Conservation (phyloP, 2,329 filamentous ascomycete genomes). For the Paraconiothyrium brasiliense region DNA sequence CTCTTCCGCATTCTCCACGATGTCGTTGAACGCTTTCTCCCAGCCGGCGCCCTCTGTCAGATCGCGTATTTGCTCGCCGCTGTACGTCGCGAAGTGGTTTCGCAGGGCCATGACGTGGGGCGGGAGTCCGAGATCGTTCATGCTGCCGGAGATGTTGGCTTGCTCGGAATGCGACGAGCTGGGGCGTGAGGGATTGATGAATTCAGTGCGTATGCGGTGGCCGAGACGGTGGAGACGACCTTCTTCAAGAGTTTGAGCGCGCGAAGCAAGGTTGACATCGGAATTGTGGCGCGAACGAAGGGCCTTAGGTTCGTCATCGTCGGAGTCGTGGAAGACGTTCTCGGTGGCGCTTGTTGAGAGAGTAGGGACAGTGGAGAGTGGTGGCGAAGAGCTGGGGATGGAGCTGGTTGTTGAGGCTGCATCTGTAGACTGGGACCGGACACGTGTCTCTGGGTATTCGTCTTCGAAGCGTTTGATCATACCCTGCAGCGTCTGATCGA, state of each 20-base stretch:
- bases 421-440: conserved; percentile 48
- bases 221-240: conserved; percentile 75
- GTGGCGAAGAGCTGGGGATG: conserved; percentile 40
- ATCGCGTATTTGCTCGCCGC: conserved; percentile 65
- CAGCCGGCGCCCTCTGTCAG: conserved; percentile 67
- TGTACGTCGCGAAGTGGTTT: conserved; percentile 70
- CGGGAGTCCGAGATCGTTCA: conserved; percentile 47
- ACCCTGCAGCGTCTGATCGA: conserved; percentile 85
- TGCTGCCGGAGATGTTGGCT: conserved; percentile 39
- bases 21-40: conserved; percentile 69
- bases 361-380: conserved; percentile 40
- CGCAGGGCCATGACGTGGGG: conserved; percentile 64
- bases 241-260: conserved; percentile 73
- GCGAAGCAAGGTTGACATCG: conserved; percentile 73
- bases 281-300: conserved; percentile 68
- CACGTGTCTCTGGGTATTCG: conserved; percentile 89
- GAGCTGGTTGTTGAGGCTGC: conserved; percentile 43
- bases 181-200: conserved; percentile 56
- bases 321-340: conserved; percentile 43
- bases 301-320: conserved; percentile 55
- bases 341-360: conserved; percentile 42
- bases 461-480: conserved; percentile 97
- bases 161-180: conserved; percentile 32
- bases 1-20: conserved; percentile 71
- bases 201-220: conserved; percentile 71